Base-by-base conservation (phyloP, 768 basidiomycete species). In the Tulasnella sp. region DNA sequence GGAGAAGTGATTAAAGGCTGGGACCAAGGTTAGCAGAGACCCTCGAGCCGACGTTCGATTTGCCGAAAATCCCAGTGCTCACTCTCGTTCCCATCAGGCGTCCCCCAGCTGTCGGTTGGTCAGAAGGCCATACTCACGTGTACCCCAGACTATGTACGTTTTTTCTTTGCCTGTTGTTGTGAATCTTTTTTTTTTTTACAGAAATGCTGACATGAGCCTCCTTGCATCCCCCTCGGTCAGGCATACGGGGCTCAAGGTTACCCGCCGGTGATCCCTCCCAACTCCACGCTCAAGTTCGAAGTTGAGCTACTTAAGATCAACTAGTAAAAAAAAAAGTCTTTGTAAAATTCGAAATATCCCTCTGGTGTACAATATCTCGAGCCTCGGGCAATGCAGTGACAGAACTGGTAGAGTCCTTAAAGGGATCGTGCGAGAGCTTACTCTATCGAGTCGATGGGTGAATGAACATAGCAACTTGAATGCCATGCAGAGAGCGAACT, bases 1-100 rank as follows among this genome's bases (percentile, higher is more conserved):
- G 91, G 92, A 9, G 89, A 90, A 81, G 94, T 96, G 68, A 95
- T 96, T 84, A 91, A 86, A 81, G 93, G 94, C 38, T 96, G 93
- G 94, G 94, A 95, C 80, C 92, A 94, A 82, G 94, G 94, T 91
- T 79, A 79, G 86, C 67, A n/a, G 34, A 11, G 7, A 71, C 37
- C 11, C 19, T 67, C 25, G 54, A 36, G 1, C 75, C 78, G n/a
- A 75, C 70, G 80, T 75, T n/a, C n/a, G n/a, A n/a, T n/a, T n/a
- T n/a, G n/a, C n/a, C n/a, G n/a, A n/a, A n/a, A n/a, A n/a, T n/a
- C n/a, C n/a, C n/a, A n/a, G n/a, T n/a, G n/a, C n/a, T n/a, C n/a
- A n/a, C n/a, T n/a, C n/a, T n/a, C n/a, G n/a, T n/a, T 15, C 75
- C 75, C 80, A 38, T 52, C 36, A 94, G 93, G 90, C 71, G 93